Percentiles rank a stretch among this genome's conserved stretches.
Evolutionary conservation across 192 early-diverging fungal species (phyloP).

Genomic region (Coemansia guatemalensis): DNA sequence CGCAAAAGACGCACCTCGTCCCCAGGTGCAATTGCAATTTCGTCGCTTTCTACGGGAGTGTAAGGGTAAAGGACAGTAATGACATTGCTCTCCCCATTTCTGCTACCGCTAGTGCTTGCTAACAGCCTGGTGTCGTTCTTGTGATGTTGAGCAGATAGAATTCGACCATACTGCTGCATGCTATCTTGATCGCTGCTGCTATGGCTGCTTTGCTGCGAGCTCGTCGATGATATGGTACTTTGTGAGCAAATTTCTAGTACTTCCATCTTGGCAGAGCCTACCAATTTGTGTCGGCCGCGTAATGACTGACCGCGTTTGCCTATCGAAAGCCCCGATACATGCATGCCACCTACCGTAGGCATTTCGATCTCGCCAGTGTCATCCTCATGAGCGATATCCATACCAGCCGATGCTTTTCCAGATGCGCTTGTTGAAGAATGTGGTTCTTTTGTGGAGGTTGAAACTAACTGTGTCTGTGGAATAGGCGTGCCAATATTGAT

Average conservation of each 20-base stretch:
- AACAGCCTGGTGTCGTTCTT: background rate
- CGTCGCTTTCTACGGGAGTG: constrained; percentile 26
- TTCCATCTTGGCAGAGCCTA: background rate
- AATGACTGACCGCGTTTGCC: constrained; percentile 19
- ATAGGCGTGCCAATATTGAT: no score
- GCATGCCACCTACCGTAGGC: no score
- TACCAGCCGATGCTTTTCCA: background rate
- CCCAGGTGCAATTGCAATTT: constrained; percentile 30
- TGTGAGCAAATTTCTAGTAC: background rate
- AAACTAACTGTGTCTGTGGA: no score
- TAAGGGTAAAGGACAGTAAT: constrained; percentile 37
- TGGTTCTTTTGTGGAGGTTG: no score
- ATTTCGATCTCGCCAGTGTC: no score
- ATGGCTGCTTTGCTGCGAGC: background rate
- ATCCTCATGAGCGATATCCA: background rate
- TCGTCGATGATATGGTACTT: background rate
- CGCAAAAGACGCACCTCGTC: constrained; percentile 28
- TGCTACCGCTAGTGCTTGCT: no score
- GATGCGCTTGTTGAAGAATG: background rate
- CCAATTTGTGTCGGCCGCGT: constrained; percentile 12
- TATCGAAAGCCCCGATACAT: constrained; percentile 1
- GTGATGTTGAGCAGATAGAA: background rate
- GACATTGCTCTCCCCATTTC: background rate
- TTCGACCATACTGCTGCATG: background rate
- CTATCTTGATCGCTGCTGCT: background rate